Percentiles rank a stretch among this genome's conserved stretches.
phyloP scores from a whole-genome alignment of 1,284 basidiomycete species.

The Abortiporus biennis region DNA sequence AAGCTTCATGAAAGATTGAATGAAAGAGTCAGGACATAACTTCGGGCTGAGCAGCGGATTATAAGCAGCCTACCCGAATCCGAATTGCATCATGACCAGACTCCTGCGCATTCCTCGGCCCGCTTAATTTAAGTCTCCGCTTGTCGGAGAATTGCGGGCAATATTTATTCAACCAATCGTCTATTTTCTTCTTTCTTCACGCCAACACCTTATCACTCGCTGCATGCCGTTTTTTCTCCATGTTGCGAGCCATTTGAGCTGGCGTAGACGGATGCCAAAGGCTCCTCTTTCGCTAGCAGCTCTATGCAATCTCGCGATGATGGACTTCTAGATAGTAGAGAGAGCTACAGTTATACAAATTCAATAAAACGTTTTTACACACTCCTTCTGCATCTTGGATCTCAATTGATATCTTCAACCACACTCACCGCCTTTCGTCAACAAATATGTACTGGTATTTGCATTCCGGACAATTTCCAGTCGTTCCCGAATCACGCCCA shows the following conservation, averaged over 20 bases:
- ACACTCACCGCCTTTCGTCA: too few relatives aligned
- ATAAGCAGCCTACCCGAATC: not conserved
- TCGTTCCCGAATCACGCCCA: too few relatives aligned
- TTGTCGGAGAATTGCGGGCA: too few relatives aligned
- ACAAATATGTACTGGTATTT: too few relatives aligned
- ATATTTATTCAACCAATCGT: too few relatives aligned
- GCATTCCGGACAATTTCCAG: too few relatives aligned
- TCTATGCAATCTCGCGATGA: conserved; percentile 39
- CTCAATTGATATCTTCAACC: too few relatives aligned
- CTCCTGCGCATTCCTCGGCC: too few relatives aligned
- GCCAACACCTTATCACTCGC: conserved; percentile 34
- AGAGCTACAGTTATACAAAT: conserved; percentile 41
- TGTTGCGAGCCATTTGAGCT: conserved; percentile 27
- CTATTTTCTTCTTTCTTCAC: conserved; percentile 13
- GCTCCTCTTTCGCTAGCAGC: conserved; percentile 45
- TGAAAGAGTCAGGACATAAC: too few relatives aligned
- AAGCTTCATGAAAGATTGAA: conserved; percentile 46
- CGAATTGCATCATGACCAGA: not conserved
- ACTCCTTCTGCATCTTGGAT: too few relatives aligned
- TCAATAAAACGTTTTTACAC: too few relatives aligned
- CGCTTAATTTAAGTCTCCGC: too few relatives aligned
- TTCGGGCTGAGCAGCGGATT: not conserved
- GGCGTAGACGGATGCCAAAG: conserved; percentile 23
- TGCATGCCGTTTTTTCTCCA: conserved; percentile 17
- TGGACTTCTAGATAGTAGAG: conserved; percentile 60